These are phyloP conservation scores for Fusarium sp. DNA, from an alignment of 2,329 filamentous ascomycete species.

Conservation along the genomic window DNA sequence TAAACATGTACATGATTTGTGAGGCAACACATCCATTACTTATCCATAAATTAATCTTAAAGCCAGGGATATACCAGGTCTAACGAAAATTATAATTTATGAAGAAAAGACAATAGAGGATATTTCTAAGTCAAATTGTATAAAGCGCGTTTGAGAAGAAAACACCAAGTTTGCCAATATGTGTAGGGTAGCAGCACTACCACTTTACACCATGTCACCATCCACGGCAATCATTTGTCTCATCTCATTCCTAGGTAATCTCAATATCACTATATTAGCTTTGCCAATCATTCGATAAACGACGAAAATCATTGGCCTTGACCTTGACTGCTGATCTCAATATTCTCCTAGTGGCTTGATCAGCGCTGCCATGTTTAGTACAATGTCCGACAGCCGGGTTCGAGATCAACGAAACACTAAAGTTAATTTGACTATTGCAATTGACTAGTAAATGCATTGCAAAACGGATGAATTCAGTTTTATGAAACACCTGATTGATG, in stretches of 20 bases:
- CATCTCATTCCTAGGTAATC: background rate
- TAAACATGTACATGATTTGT: background rate
- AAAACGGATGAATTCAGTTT: background rate
- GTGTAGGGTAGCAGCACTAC: slow-evolving; percentile 16
- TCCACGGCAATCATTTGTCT: background rate
- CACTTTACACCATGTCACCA: background rate
- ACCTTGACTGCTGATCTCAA: slow-evolving; percentile 2
- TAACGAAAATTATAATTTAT: too few relatives aligned
- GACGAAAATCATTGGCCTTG: background rate
- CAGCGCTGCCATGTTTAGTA: slow-evolving; percentile 26
- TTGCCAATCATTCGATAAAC: slow-evolving; percentile 19
- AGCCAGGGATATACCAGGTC: too few relatives aligned
- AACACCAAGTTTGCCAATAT: too few relatives aligned
- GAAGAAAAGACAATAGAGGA: too few relatives aligned
- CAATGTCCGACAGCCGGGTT: background rate
- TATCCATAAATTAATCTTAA: too few relatives aligned
- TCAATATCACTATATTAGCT: background rate
- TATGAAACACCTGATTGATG: background rate
- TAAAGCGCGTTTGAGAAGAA: background rate
- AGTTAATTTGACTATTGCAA: slow-evolving; percentile 5
- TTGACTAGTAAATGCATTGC: background rate
- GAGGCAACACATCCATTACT: too few relatives aligned
- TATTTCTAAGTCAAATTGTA: too few relatives aligned
- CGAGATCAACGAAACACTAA: background rate
- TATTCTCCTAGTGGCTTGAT: slow-evolving; percentile 24